phyloP scores from a whole-genome alignment of 2,329 filamentous ascomycete species.

The Aureobasidium sp. region DNA sequence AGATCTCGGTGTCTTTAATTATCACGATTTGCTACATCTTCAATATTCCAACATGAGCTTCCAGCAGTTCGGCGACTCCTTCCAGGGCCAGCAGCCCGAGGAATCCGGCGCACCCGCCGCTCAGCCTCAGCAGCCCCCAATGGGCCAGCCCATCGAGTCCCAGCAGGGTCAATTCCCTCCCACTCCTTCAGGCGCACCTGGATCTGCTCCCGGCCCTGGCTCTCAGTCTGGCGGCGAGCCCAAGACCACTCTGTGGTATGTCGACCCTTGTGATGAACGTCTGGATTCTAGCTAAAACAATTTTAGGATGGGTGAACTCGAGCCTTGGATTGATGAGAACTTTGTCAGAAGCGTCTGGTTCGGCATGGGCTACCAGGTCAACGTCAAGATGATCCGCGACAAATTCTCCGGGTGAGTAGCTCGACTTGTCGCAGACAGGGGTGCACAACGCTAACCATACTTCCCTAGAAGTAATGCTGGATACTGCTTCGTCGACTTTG shows the following conservation, averaged over 20 bases:
- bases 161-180: conserved; percentile 34
- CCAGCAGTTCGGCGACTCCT: conserved; percentile 55
- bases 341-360: conserved; percentile 96
- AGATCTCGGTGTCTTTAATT: conserved; percentile 13
- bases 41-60: conserved; percentile 53
- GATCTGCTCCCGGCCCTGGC: conserved; percentile 31
- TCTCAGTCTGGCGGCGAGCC: conserved; percentile 36
- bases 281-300: conserved; percentile 24
- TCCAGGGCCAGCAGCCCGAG: conserved; percentile 52
- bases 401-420: conserved; percentile 85
- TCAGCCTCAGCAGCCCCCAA: conserved; percentile 46
- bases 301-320: conserved; percentile 93
- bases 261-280: conserved; percentile 14
- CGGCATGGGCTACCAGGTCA: conserved; percentile 86
- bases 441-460: conserved; percentile 14
- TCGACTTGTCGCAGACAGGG: background rate
- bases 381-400: conserved; percentile 99
- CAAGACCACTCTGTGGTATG: conserved; percentile 50
- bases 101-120: conserved; percentile 46
- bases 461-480: conserved; percentile 71
- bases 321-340: conserved; percentile 98
- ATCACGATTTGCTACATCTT: background rate
- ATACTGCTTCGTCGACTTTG: conserved; percentile 97
- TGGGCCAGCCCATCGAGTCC: conserved; percentile 53
- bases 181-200: conserved; percentile 43